These are phyloP conservation scores for Myxozyma vanderwaltii DNA, from an alignment of 805 yeast species.

Conservation along the genomic window DNA sequence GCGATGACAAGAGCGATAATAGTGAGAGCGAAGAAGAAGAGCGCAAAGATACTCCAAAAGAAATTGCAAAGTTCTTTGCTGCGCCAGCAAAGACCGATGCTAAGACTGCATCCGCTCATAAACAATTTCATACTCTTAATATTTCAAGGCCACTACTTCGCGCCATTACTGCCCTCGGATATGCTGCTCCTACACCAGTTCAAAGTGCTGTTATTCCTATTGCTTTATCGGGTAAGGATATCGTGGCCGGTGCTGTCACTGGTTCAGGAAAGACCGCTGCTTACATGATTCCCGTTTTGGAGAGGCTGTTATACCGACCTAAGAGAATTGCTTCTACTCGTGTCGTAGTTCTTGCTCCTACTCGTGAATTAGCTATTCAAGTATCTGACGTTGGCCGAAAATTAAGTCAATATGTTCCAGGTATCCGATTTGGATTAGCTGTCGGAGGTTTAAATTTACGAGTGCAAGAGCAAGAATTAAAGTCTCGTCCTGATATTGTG, in stretches of 20 bases:
- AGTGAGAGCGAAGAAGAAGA: conserved; percentile 43
- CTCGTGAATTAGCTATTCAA: conserved; percentile 97
- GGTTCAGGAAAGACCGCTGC: conserved; percentile 99
- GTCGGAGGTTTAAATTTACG: conserved; percentile 97
- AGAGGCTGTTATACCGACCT: conserved; percentile 87
- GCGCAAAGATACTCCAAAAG: conserved; percentile 74
- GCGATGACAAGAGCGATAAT: conserved; percentile 43
- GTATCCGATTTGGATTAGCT: conserved; percentile 86
- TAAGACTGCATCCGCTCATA: conserved; percentile 56
- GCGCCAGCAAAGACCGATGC: conserved; percentile 56
- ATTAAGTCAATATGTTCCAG: conserved; percentile 72
- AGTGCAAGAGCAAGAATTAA: conserved; percentile 93
- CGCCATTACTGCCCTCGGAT: conserved; percentile 79
- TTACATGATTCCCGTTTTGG: conserved; percentile 92
- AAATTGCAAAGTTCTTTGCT: conserved; percentile 77
- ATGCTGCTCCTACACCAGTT: conserved; percentile 87
- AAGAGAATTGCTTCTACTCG: conserved; percentile 82
- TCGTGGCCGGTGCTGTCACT: conserved; percentile 98
- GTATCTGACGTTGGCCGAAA: conserved; percentile 91
- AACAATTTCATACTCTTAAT: conserved; percentile 72
- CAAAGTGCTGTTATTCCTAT: conserved; percentile 93
- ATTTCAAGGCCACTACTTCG: conserved; percentile 88
- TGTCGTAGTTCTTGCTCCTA: conserved; percentile 89
- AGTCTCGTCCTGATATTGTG: conserved; percentile 90
- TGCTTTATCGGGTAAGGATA: conserved; percentile 89